Percentiles rank a stretch among this genome's conserved stretches.
These are phyloP conservation scores for Pseudonitzschia multiseries DNA, from an alignment of 108 stramenopile species.

Conservation along the genomic window DNA sequence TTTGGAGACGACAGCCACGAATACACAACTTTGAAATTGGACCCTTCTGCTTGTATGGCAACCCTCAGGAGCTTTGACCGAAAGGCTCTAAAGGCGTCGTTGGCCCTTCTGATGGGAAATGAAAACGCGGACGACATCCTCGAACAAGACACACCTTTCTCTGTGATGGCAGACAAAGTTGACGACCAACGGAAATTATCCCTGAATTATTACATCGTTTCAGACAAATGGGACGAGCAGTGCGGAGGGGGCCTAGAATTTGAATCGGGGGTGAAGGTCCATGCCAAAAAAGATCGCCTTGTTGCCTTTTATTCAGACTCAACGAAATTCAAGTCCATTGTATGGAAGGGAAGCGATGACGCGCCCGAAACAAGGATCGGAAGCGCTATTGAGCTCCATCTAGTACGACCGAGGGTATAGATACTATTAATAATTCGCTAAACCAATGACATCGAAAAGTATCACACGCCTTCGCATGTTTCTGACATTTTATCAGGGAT, in stretches of 20 bases:
- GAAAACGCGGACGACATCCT: constrained; percentile 10
- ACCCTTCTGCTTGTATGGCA: constrained; percentile 36
- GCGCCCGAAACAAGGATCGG: constrained; percentile 13
- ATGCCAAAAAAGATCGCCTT: constrained; percentile 38
- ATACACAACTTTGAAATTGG: constrained; percentile 9
- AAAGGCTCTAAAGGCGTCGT: constrained; percentile 37
- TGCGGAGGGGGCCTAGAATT: constrained; percentile 39
- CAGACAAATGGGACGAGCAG: constrained; percentile 27
- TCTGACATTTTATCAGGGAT: too few relatives aligned
- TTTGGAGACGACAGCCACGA: constrained; percentile 1
- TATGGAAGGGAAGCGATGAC: constrained; percentile 35
- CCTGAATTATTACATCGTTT: constrained; percentile 34
- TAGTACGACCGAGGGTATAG: constrained; percentile 29
- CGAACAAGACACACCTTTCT: not conserved
- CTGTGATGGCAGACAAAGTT: constrained; percentile 8
- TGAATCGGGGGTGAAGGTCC: constrained; percentile 6
- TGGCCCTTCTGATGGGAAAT: constrained; percentile 32
- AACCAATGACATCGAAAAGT: too few relatives aligned
- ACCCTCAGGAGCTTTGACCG: constrained; percentile 43
- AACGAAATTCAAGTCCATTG: constrained; percentile 8
- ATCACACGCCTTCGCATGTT: too few relatives aligned
- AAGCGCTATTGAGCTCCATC: constrained; percentile 35
- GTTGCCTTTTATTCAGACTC: constrained; percentile 39
- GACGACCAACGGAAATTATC: constrained; percentile 40
- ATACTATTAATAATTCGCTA: not conserved